These are phyloP conservation scores for Dothistroma septosporum DNA, from an alignment of 2,329 filamentous ascomycete genomes.

Conservation along the genomic window DNA sequence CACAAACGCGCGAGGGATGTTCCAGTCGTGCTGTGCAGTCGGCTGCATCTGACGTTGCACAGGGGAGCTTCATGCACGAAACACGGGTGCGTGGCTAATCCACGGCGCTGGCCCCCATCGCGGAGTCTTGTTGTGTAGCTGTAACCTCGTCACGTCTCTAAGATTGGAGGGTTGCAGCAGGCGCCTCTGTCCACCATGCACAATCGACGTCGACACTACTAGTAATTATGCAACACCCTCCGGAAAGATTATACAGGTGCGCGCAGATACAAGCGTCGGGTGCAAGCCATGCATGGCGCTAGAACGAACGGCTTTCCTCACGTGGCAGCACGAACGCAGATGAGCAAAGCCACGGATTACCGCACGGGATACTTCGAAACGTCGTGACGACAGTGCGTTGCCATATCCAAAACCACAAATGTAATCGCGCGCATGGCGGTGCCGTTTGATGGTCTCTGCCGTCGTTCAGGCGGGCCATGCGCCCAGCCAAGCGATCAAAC, in stretches of 20 bases:
- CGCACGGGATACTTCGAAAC: background rate
- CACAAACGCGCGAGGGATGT: background rate
- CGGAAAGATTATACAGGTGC: background rate
- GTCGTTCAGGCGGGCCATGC: background rate
- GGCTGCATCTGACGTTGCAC: background rate
- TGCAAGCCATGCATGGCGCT: no score
- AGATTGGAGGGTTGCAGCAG: background rate
- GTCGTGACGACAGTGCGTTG: background rate
- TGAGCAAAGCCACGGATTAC: background rate
- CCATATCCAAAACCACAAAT: background rate
- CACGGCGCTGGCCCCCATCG: background rate
- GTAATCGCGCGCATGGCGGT: conserved; percentile 6
- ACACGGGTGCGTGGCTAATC: background rate
- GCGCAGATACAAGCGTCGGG: background rate
- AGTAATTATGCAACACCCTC: no score
- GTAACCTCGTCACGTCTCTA: background rate
- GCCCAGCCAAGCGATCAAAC: background rate
- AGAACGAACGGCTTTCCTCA: background rate
- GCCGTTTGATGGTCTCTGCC: background rate
- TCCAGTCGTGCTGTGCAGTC: background rate
- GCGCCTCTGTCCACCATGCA: background rate
- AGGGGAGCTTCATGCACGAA: background rate
- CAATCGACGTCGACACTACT: background rate
- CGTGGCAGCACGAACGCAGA: background rate
- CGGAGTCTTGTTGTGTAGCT: background rate